Percentiles rank a stretch among this genome's conserved stretches.
Conservation (phyloP, 176 grass and related monocot species). For the Raddia distichophylla region DNA sequence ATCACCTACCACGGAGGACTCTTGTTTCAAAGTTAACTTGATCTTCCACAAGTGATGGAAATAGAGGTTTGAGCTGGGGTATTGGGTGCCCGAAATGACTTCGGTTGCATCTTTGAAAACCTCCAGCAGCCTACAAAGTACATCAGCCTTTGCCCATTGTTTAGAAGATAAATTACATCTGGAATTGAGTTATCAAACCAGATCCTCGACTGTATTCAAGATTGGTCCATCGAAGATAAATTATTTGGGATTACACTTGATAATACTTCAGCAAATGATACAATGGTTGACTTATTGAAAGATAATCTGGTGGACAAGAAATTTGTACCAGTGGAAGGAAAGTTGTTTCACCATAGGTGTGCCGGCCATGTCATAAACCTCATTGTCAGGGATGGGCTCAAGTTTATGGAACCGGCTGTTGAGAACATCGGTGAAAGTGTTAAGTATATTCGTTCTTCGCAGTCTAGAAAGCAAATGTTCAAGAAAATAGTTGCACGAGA, state of each 20-base stretch:
- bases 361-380: neutral
- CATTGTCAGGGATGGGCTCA: neutral
- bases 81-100: no score
- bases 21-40: no score
- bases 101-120: no score
- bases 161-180: no score
- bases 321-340: slow-evolving; percentile 5
- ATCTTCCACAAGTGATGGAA: no score
- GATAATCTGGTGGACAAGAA: neutral
- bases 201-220: neutral
- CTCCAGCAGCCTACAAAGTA: no score
- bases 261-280: neutral
- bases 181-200: neutral
- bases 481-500: slow-evolving; percentile 4
- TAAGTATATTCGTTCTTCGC: neutral
- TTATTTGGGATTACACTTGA: neutral
- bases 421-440: neutral
- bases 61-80: no score
- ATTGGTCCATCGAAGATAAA: neutral
- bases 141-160: no score
- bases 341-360: slow-evolving; percentile 3
- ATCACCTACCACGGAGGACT: no score
- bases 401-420: neutral
- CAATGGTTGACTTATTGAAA: neutral
- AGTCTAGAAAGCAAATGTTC: neutral